Percentiles rank a stretch among this genome's conserved stretches.
These are phyloP conservation scores for Ogataea sp. DNA, from an alignment of 805 yeast genomes.

Conservation along the genomic window DNA sequence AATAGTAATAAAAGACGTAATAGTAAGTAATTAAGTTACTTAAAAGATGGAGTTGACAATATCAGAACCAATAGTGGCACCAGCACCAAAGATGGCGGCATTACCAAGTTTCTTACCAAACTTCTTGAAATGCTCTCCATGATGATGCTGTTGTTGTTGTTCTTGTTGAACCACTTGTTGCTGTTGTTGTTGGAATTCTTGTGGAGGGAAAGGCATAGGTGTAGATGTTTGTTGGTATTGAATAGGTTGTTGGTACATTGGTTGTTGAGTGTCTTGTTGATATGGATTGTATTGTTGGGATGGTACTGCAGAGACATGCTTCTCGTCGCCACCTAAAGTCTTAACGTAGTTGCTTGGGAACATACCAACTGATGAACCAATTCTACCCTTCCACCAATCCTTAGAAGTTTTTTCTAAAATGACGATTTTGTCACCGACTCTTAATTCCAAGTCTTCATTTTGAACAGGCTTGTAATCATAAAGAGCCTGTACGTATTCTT, in stretches of 20 bases:
- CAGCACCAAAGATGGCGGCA: constrained; percentile 97
- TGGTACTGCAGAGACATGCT: constrained; percentile 4
- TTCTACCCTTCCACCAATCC: constrained; percentile 88
- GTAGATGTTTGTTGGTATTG: constrained; percentile 3
- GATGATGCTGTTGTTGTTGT: constrained; percentile 10
- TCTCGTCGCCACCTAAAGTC: constrained; percentile 19
- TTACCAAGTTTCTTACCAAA: constrained; percentile 85
- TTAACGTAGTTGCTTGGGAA: constrained; percentile 87
- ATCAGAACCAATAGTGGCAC: constrained; percentile 90
- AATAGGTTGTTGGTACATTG: constrained; percentile 3
- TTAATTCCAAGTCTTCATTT: constrained; percentile 60
- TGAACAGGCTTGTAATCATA: constrained; percentile 73
- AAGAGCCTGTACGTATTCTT: constrained; percentile 52
- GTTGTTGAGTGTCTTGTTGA: constrained; percentile 10
- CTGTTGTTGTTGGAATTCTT: constrained; percentile 4
- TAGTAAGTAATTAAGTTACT: background rate
- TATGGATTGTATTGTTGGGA: constrained; percentile 10
- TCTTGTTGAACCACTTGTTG: constrained; percentile 6
- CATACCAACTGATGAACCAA: constrained; percentile 58
- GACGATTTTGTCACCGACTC: constrained; percentile 59
- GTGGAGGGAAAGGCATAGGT: constrained; percentile 2
- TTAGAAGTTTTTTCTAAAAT: constrained; percentile 66
- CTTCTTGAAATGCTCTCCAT: constrained; percentile 34
- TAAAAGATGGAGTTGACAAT: constrained; percentile 70
- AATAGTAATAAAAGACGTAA: too few species aligned